Percentiles rank a stretch among this genome's conserved stretches.
These are phyloP conservation scores for Colletotrichum chrysophilum DNA, from an alignment of 2,329 filamentous ascomycete species.

Conservation along the genomic window DNA sequence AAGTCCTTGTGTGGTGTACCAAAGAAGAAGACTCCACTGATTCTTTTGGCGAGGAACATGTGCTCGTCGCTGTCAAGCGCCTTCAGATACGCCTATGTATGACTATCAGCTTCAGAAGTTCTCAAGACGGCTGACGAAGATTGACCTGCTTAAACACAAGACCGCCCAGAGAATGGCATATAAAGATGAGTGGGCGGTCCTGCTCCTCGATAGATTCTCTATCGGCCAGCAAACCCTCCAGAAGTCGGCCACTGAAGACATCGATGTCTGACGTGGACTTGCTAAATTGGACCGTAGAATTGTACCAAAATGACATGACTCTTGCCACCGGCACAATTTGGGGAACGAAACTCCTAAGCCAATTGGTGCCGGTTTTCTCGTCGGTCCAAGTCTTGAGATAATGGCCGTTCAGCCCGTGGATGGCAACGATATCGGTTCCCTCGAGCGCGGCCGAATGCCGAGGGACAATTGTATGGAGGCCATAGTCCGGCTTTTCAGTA, in stretches of 20 bases:
- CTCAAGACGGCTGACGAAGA: no score
- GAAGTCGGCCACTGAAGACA: not conserved
- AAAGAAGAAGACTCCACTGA: conserved; percentile 26
- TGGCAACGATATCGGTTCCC: not conserved
- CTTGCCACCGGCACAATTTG: not conserved
- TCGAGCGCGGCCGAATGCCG: not conserved
- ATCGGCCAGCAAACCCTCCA: not conserved
- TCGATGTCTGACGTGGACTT: not conserved
- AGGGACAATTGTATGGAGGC: not conserved
- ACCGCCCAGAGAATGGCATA: not conserved
- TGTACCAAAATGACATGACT: not conserved
- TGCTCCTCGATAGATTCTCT: not conserved
- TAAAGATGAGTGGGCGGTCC: not conserved
- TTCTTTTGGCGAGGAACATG: not conserved
- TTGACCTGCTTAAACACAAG: not conserved
- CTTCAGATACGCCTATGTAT: not conserved
- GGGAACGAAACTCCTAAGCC: not conserved
- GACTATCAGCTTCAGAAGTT: not conserved
- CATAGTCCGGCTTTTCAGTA: not conserved
- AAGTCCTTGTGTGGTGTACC: conserved; percentile 18
- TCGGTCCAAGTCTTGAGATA: not conserved
- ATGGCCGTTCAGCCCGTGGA: not conserved
- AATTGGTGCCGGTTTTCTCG: not conserved
- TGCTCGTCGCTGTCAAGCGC: not conserved
- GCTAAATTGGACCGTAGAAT: not conserved